These are phyloP conservation scores for Cymbopogon flexuosus DNA, from an alignment of 202 grass and related monocot genomes.

Conservation along the genomic window DNA sequence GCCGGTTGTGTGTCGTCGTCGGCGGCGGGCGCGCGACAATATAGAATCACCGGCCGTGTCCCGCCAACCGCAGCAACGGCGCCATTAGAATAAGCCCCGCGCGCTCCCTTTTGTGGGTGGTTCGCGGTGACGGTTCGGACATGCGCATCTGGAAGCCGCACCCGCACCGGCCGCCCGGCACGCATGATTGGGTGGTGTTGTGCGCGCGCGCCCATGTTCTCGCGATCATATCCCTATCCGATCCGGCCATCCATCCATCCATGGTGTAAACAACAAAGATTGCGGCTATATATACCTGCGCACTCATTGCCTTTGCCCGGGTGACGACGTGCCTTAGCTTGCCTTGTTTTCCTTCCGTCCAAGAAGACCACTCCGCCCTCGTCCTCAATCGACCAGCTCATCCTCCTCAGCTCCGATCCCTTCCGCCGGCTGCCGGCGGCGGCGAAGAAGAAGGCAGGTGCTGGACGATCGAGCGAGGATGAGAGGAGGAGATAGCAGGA, in stretches of 20 bases:
- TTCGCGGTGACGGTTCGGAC: conserved; percentile 42
- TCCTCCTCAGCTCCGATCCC: background rate
- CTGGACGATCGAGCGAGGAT: background rate
- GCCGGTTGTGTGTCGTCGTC: background rate
- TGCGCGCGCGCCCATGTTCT: conserved; percentile 21
- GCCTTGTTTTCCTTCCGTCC: background rate
- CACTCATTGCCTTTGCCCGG: conserved; percentile 9
- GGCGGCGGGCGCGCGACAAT: background rate
- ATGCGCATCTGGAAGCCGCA: conserved; percentile 32
- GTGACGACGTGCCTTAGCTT: background rate
- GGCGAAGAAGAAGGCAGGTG: background rate
- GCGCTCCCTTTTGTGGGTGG: conserved; percentile 34
- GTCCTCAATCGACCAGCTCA: background rate
- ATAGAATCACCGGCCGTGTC: conserved; percentile 24
- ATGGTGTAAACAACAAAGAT: conserved; percentile 47
- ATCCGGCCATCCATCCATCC: conserved; percentile 7
- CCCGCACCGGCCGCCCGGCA: background rate
- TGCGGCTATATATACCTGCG: conserved; percentile 45
- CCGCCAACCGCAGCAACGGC: conserved; percentile 42
- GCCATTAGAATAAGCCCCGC: conserved; percentile 42
- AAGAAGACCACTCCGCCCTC: background rate
- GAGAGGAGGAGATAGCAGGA: conserved; percentile 20
- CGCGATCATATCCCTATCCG: background rate
- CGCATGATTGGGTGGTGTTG: conserved; percentile 22
- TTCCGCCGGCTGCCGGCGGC: background rate